Conservation (phyloP, 805 yeast genomes). For the Candida wancherniae region DNA sequence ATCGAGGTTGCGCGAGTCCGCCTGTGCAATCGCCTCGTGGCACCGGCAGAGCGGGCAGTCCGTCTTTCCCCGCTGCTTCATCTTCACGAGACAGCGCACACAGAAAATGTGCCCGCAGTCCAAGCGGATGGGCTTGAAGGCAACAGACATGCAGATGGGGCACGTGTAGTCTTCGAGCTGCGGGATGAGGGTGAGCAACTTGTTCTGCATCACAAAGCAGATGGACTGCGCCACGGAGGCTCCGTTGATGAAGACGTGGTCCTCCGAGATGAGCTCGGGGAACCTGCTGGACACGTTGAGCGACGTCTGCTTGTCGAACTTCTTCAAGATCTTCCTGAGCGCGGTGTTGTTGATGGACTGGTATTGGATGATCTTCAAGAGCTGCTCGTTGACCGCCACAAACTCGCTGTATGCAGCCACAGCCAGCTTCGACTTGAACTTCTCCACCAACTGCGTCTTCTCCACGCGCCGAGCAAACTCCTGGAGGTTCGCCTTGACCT, state of each 20-base stretch:
- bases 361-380: conserved; percentile 54
- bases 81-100: conserved; percentile 63
- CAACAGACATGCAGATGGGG: conserved; percentile 66
- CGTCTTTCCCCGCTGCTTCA: conserved; percentile 54
- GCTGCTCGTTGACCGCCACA: conserved; percentile 46
- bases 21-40: conserved; percentile 47
- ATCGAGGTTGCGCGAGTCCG: conserved; percentile 61
- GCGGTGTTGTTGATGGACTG: conserved; percentile 62
- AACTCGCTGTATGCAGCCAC: conserved; percentile 45
- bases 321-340: conserved; percentile 62
- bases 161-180: conserved; percentile 74
- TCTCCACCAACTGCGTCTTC: conserved; percentile 29
- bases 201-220: conserved; percentile 51
- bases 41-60: conserved; percentile 67
- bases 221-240: conserved; percentile 49
- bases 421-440: conserved; percentile 46
- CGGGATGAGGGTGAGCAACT: conserved; percentile 56
- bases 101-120: conserved; percentile 68
- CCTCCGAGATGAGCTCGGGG: conserved; percentile 40
- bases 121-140: conserved; percentile 66
- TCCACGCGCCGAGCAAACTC: conserved; percentile 39
- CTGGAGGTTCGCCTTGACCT: conserved; percentile 41
- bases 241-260: conserved; percentile 43
- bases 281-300: conserved; percentile 44
- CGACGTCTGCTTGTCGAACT: conserved; percentile 69